phyloP scores from a whole-genome alignment of 163 green algal species.

The Chlamydomonas reinhardtii region DNA sequence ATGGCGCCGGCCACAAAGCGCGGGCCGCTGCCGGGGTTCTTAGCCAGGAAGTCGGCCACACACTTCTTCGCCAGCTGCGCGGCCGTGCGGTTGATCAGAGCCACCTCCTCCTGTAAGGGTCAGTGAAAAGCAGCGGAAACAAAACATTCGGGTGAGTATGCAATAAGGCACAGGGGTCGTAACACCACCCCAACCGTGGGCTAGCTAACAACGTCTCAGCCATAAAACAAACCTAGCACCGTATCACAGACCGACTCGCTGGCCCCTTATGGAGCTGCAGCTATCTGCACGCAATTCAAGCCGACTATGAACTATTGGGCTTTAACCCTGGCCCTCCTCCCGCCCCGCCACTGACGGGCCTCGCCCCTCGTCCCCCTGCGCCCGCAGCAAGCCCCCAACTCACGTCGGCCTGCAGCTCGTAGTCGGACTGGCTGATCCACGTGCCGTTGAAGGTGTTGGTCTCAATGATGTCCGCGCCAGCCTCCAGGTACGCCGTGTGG shows the following conservation, averaged over 20 bases:
- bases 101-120: conserved; percentile 82
- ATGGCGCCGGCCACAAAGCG: conserved; percentile 97
- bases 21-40: conserved; percentile 73
- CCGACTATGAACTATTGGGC: too few relatives aligned
- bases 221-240: too few relatives aligned
- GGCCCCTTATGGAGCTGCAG: too few relatives aligned
- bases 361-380: conserved; percentile 42
- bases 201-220: too few relatives aligned
- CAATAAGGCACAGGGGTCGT: too few relatives aligned
- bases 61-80: conserved; percentile 90
- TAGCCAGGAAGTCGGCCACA: conserved; percentile 80
- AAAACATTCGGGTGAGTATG: too few relatives aligned
- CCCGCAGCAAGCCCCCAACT: neutral
- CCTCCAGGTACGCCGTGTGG: conserved; percentile 93
- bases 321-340: too few relatives aligned
- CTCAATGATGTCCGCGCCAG: conserved; percentile 97
- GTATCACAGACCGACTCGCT: too few relatives aligned
- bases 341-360: too few relatives aligned
- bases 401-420: conserved; percentile 82
- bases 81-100: conserved; percentile 91
- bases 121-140: neutral
- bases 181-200: too few relatives aligned
- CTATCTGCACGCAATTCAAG: too few relatives aligned
- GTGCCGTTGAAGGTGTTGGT: conserved; percentile 99
- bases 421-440: conserved; percentile 95